phyloP scores from a whole-genome alignment of 2,329 filamentous ascomycete genomes.

The Elsinoe batatas region DNA sequence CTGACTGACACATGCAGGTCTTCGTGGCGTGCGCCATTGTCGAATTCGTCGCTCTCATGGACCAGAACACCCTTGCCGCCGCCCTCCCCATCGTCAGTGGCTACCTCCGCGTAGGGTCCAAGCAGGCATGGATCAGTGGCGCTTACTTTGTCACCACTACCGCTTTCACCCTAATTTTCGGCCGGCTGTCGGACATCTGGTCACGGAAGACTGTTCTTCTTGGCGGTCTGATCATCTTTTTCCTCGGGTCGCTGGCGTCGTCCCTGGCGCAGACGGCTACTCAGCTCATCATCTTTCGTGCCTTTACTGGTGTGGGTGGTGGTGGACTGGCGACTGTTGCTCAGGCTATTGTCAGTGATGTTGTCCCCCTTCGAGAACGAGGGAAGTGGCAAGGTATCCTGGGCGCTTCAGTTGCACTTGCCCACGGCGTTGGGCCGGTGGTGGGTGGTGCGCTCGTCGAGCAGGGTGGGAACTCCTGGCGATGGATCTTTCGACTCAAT shows the following conservation, averaged over 20 bases:
- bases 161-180: constrained; percentile 39
- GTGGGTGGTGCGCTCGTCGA: constrained; percentile 42
- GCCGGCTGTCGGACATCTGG: constrained; percentile 40
- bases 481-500: constrained; percentile 33
- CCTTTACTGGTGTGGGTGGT: constrained; percentile 19
- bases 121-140: constrained; percentile 46
- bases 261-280: constrained; percentile 33
- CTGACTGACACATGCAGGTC: constrained; percentile 32
- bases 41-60: constrained; percentile 47
- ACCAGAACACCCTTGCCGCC: constrained; percentile 48
- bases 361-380: constrained; percentile 19
- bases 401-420: constrained; percentile 35
- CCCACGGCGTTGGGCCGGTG: constrained; percentile 46
- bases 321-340: constrained; percentile 22
- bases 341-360: constrained; percentile 24
- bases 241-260: constrained; percentile 35
- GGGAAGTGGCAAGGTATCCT: constrained; percentile 15
- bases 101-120: constrained; percentile 39
- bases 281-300: constrained; percentile 28
- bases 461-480: constrained; percentile 15
- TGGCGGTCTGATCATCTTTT: constrained; percentile 33
- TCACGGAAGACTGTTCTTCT: constrained; percentile 31
- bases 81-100: constrained; percentile 47
- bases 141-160: constrained; percentile 45
- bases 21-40: constrained; percentile 48